phyloP scores from a whole-genome alignment of 78 protist genomes.

The Goniomonas avonlea region DNA sequence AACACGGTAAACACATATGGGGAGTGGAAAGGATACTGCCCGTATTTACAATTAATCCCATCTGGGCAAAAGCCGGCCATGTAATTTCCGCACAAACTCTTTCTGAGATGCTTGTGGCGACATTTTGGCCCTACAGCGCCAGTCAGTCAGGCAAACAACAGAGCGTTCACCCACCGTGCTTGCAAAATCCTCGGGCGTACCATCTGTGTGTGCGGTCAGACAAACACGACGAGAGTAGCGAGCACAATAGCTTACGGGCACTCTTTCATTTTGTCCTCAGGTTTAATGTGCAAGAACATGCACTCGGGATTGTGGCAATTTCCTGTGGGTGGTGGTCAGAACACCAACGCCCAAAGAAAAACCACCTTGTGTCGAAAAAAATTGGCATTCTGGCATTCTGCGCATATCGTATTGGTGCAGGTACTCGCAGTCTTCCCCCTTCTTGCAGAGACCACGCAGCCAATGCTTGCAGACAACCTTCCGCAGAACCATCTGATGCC shows the following conservation, averaged over 20 bases:
- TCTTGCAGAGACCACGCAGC: conserved; percentile 23
- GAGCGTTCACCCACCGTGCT: no score
- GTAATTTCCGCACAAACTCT: conserved; percentile 15
- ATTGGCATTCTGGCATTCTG: conserved; percentile 22
- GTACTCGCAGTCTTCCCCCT: conserved; percentile 18
- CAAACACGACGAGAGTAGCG: background rate
- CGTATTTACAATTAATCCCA: no score
- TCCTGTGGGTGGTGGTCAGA: no score
- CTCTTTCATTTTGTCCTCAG: conserved; percentile 9
- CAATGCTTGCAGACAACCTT: conserved; percentile 27
- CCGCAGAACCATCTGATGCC: conserved; percentile 8
- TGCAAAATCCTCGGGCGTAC: conserved; percentile 22
- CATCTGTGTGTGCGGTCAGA: background rate
- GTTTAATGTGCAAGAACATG: conserved; percentile 19
- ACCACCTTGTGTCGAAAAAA: background rate
- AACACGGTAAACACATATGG: no score
- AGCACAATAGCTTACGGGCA: background rate
- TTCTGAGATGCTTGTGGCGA: conserved; percentile 9
- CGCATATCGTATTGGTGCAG: conserved; percentile 24
- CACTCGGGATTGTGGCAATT: conserved; percentile 15
- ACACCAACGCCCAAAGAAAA: no score
- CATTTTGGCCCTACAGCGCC: conserved; percentile 23
- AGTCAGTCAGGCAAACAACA: no score
- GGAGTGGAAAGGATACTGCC: no score
- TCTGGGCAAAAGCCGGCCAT: conserved; percentile 31